phyloP scores from a whole-genome alignment of 1,139 yeast species.

The Yamadazyma songkhlaensis region DNA sequence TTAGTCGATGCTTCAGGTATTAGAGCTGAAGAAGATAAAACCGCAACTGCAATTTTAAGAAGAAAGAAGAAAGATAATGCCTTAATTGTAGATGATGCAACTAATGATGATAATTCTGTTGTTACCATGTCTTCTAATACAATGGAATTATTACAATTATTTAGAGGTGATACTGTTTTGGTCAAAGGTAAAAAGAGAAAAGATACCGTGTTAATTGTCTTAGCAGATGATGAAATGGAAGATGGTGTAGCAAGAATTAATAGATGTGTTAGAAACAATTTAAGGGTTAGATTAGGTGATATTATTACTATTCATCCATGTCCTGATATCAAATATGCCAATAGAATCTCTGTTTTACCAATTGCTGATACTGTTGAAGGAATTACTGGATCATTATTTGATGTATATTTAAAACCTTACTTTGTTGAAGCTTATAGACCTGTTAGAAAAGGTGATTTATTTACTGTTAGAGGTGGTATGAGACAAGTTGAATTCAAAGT shows the following conservation, averaged over 20 bases:
- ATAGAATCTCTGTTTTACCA: slow-evolving; percentile 92
- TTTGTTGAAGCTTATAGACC: slow-evolving; percentile 99
- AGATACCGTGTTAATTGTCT: slow-evolving; percentile 94
- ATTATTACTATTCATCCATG: slow-evolving; percentile 89
- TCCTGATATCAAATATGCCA: slow-evolving; percentile 95
- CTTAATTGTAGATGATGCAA: slow-evolving; percentile 93
- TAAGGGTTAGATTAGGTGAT: slow-evolving; percentile 93
- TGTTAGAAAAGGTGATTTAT: slow-evolving; percentile 94
- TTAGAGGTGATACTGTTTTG: slow-evolving; percentile 96
- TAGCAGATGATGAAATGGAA: slow-evolving; percentile 95
- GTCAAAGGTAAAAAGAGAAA: slow-evolving; percentile 98
- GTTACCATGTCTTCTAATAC: slow-evolving; percentile 93
- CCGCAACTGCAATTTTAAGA: slow-evolving; percentile 96
- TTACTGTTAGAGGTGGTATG: slow-evolving; percentile 97
- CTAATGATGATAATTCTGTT: slow-evolving; percentile 94
- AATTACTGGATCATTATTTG: slow-evolving; percentile 94
- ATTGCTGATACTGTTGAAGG: slow-evolving; percentile 99
- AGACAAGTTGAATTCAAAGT: slow-evolving; percentile 98
- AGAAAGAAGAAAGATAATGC: slow-evolving; percentile 97
- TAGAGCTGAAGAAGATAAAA: slow-evolving; percentile 63
- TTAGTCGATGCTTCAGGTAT: slow-evolving; percentile 47
- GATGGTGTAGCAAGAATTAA: slow-evolving; percentile 94
- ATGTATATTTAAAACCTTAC: slow-evolving; percentile 94
- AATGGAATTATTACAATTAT: slow-evolving; percentile 90
- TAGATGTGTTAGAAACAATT: slow-evolving; percentile 93